Conservation (phyloP, 75 land plant genomes). For the Adiantum capillusveneris region DNA sequence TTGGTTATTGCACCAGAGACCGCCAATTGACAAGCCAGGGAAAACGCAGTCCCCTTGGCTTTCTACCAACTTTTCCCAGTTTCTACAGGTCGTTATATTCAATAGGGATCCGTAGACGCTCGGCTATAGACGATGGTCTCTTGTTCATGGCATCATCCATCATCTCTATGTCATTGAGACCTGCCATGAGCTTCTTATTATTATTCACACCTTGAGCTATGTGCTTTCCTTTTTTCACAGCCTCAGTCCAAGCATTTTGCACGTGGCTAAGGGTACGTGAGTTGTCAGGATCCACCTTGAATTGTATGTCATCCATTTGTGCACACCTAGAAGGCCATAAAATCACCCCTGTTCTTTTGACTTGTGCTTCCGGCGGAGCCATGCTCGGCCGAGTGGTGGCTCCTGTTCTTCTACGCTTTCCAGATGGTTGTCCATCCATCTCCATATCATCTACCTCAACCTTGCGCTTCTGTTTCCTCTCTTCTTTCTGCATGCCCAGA, state of each 20-base stretch:
- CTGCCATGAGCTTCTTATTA: too few species aligned
- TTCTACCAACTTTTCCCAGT: too few species aligned
- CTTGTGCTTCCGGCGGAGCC: slow-evolving; percentile 1
- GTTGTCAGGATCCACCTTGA: slow-evolving; percentile 6
- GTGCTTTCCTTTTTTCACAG: not conserved
- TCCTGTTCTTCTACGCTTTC: not conserved
- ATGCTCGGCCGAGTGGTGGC: not conserved
- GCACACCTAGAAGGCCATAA: slow-evolving; percentile 5
- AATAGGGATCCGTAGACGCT: slow-evolving; percentile 56
- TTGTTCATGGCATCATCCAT: slow-evolving; percentile 3
- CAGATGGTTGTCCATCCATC: not conserved
- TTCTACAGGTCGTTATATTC: slow-evolving; percentile 49
- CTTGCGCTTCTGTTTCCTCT: slow-evolving; percentile 22
- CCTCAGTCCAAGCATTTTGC: not conserved
- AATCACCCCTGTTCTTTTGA: not conserved
- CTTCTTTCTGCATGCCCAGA: slow-evolving; percentile 35
- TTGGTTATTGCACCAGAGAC: too few species aligned
- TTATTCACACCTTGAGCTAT: not conserved
- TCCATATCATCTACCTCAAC: slow-evolving; percentile 9
- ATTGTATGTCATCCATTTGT: not conserved
- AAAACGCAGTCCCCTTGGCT: too few species aligned
- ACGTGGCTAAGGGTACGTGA: not conserved
- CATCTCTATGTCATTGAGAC: not conserved
- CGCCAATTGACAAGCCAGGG: too few species aligned
- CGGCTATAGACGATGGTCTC: slow-evolving; percentile 27